A percentile compares a stretch with the other conserved stretches of the same genome.
Evolutionary conservation across 257 asterid species (phyloP).

Genomic region (Ehretia macrophylla): DNA sequence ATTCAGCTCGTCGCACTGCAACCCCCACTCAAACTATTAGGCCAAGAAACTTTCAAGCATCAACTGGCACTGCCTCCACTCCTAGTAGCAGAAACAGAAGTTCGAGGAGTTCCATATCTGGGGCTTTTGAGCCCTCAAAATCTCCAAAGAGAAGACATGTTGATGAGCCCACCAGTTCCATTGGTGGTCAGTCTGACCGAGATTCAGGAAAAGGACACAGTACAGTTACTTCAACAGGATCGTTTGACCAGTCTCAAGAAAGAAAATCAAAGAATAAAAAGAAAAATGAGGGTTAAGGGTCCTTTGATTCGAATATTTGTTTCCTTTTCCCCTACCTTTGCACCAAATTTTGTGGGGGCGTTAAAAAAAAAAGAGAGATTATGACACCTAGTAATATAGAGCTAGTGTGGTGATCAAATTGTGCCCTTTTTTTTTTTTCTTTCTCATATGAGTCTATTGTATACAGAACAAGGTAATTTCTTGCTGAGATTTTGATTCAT

Average conservation of each 20-base stretch:
- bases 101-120: conserved; percentile 34
- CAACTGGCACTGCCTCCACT: conserved; percentile 33
- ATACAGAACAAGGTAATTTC: too few relatives aligned
- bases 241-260: conserved; percentile 40
- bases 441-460: too few relatives aligned
- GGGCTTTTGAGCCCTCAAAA: conserved; percentile 28
- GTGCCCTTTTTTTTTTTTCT: too few relatives aligned
- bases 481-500: too few relatives aligned
- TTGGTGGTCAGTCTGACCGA: conserved; percentile 26
- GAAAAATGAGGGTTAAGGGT: conserved; percentile 22
- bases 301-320: not conserved
- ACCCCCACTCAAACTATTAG: conserved; percentile 42
- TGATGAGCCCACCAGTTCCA: conserved; percentile 26
- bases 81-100: conserved; percentile 42
- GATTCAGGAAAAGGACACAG: conserved; percentile 49
- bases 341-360: too few relatives aligned
- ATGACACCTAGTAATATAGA: too few relatives aligned
- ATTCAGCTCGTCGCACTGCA: conserved; percentile 34
- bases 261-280: conserved; percentile 41
- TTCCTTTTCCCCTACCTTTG: too few relatives aligned
- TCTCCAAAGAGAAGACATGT: conserved; percentile 38
- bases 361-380: too few relatives aligned
- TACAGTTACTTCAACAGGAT: conserved; percentile 41
- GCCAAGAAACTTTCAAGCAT: conserved; percentile 28
- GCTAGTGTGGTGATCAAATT: too few relatives aligned